A percentile compares a stretch with the other conserved stretches of the same genome.
Conservation (phyloP, 805 yeast genomes). For the Yarrowia osloensis region DNA sequence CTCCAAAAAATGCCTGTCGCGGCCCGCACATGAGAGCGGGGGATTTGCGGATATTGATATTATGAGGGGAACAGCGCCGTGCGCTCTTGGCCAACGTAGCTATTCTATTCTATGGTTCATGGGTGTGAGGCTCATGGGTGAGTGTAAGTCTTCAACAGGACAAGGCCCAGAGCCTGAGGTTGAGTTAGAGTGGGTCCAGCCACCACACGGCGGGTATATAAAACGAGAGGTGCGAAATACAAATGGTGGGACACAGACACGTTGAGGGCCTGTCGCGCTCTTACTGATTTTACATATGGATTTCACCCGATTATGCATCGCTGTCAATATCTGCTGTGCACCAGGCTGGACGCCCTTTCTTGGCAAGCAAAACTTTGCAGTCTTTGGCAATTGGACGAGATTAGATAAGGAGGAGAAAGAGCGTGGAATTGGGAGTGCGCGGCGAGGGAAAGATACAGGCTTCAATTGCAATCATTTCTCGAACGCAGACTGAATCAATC, state of each 20-base stretch:
- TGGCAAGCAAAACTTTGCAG: conserved; percentile 23
- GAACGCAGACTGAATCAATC: no score
- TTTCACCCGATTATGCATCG: neutral
- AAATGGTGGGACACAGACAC: neutral
- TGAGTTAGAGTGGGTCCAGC: conserved; percentile 4
- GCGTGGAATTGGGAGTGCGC: no score
- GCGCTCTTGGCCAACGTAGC: neutral
- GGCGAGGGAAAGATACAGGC: no score
- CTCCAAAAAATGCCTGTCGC: no score
- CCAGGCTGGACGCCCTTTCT: neutral
- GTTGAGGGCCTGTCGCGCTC: neutral
- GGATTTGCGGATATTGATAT: neutral
- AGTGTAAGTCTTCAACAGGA: no score
- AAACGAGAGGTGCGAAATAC: neutral
- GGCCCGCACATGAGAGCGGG: neutral
- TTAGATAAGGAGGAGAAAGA: neutral
- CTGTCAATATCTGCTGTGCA: neutral
- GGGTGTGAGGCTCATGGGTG: neutral
- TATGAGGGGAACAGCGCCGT: neutral
- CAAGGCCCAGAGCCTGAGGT: neutral
- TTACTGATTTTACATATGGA: neutral
- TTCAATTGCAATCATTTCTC: no score
- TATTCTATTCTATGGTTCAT: neutral
- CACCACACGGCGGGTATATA: neutral
- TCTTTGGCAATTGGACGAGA: conserved; percentile 14